phyloP scores from a whole-genome alignment of 2,329 filamentous ascomycete genomes.

The Aureobasidium mangrovei region DNA sequence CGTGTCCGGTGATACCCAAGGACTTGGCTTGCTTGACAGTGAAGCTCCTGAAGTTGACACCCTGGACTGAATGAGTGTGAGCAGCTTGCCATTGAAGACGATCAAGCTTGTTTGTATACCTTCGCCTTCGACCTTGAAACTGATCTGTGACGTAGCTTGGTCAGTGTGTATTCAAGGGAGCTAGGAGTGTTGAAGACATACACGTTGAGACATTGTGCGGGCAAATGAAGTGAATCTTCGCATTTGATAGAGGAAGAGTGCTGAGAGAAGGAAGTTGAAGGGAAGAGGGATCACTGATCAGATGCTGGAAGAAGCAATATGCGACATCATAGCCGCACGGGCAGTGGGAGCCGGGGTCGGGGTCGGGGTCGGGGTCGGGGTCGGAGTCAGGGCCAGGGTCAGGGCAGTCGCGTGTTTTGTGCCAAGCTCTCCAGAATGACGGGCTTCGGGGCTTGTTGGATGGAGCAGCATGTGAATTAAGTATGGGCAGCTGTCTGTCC shows the following conservation, averaged over 20 bases:
- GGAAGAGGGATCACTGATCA: neutral
- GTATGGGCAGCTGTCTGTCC: neutral
- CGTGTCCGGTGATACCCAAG: conserved; percentile 38
- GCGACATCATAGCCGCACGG: too few relatives aligned
- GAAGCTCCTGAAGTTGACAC: conserved; percentile 43
- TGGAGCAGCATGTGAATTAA: neutral
- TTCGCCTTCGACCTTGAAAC: conserved; percentile 38
- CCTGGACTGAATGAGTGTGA: conserved; percentile 32
- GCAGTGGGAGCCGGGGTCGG: too few relatives aligned
- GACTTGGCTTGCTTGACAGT: conserved; percentile 36
- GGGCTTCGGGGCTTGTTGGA: neutral
- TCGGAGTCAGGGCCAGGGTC: neutral
- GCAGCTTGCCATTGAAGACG: neutral
- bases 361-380: neutral
- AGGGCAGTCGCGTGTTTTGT: neutral
- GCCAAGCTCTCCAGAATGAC: neutral
- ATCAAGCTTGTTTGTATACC: neutral
- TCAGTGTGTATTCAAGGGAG: neutral
- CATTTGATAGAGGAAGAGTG: conserved; percentile 5
- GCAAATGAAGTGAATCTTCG: conserved; percentile 12
- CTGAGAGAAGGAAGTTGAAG: neutral
- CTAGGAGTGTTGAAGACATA: conserved; percentile 11
- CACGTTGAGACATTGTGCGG: conserved; percentile 25
- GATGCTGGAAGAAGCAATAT: too few relatives aligned
- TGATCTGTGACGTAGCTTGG: conserved; percentile 29